Evolutionary conservation across 495 filamentous ascomycete species (phyloP).

Genomic region (Choiromyces venosus): DNA sequence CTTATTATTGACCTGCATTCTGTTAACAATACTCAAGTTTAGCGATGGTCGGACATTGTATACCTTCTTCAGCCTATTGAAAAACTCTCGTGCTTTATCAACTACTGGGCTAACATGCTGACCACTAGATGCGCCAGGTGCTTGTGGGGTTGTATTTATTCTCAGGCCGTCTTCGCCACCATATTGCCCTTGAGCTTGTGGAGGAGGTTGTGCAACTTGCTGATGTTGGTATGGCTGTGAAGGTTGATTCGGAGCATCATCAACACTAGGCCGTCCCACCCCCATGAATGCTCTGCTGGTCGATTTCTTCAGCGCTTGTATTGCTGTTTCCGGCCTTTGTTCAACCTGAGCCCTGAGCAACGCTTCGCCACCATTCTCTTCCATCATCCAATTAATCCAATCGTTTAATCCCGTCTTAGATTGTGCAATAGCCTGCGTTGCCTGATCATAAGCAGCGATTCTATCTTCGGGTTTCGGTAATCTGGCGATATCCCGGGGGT

Average conservation of each 20-base stretch:
- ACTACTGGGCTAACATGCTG: not conserved
- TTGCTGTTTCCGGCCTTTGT: slow-evolving; percentile 1
- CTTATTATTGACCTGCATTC: not conserved
- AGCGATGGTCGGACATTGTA: not conserved
- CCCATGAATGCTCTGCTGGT: not conserved
- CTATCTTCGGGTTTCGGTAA: slow-evolving; percentile 23
- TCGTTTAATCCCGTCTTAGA: slow-evolving; percentile 16
- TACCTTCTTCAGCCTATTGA: not conserved
- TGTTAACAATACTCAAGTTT: not conserved
- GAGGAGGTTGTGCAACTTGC: not conserved
- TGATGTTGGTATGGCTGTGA: slow-evolving; percentile 11
- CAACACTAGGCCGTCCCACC: not conserved
- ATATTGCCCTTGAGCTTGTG: not conserved
- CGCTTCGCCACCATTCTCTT: slow-evolving; percentile 34
- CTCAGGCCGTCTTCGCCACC: not conserved
- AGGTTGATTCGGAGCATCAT: not conserved
- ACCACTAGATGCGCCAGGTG: not conserved
- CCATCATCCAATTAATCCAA: slow-evolving; percentile 37
- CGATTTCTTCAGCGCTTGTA: not conserved
- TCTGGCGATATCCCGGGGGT: slow-evolving; percentile 21
- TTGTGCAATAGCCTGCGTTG: slow-evolving; percentile 17
- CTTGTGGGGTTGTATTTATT: not conserved
- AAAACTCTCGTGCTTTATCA: not conserved
- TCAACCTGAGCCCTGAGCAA: slow-evolving; percentile 17
- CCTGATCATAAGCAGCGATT: slow-evolving; percentile 34